Conservation (phyloP, 2,329 filamentous ascomycete genomes). For the Fusarium pseudograminearum region DNA sequence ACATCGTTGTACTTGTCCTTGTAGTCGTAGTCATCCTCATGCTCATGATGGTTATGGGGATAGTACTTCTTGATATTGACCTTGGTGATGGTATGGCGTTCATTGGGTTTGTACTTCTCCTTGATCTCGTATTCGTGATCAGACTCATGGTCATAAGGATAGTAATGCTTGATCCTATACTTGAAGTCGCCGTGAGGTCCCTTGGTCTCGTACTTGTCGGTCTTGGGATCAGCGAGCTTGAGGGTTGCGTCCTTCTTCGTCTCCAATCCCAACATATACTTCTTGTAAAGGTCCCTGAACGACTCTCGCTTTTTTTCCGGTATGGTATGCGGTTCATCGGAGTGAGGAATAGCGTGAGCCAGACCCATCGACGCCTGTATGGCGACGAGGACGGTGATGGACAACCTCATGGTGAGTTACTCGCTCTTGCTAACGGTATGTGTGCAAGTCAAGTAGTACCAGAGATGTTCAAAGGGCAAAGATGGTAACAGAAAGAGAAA, state of each 20-base stretch:
- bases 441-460: not conserved
- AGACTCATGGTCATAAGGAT: not conserved
- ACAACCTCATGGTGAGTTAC: conserved; percentile 14
- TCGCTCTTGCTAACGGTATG: not conserved
- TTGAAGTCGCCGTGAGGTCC: not conserved
- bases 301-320: not conserved
- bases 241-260: not conserved
- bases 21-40: not conserved
- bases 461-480: not conserved
- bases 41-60: not conserved
- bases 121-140: not conserved
- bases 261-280: not conserved
- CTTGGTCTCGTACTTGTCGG: not conserved
- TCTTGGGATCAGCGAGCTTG: not conserved
- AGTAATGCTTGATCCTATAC: not conserved
- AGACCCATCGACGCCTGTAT: conserved; percentile 22
- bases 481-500: not conserved
- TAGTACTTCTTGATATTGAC: not conserved
- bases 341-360: not conserved
- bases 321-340: no score
- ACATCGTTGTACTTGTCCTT: not conserved
- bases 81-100: not conserved
- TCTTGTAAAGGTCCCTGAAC: not conserved
- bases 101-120: not conserved
- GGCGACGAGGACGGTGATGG: conserved; percentile 13